A percentile compares a stretch with the other conserved stretches of the same genome.
Conservation (phyloP, 305 asterid genomes). For the Solanum chacoense region DNA sequence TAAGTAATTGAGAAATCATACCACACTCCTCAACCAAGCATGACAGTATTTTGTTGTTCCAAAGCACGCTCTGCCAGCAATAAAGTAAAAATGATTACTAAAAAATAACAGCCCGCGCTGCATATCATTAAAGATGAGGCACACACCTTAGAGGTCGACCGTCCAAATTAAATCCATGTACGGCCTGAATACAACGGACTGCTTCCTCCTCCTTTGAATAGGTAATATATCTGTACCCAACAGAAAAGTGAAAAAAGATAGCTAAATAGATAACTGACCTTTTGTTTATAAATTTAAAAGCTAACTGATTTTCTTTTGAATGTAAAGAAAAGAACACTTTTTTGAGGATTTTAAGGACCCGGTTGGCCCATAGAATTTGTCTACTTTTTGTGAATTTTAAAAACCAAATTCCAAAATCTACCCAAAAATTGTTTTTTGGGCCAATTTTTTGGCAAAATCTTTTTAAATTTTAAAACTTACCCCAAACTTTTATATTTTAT, state of each 20-base stretch:
- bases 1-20: slow-evolving; percentile 21
- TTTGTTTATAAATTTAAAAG: background rate
- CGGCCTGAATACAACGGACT: slow-evolving; percentile 84
- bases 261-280: background rate
- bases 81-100: slow-evolving; percentile 13
- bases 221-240: slow-evolving; percentile 66
- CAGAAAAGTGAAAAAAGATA: background rate
- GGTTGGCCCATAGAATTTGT: background rate
- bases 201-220: slow-evolving; percentile 93
- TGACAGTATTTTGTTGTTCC: slow-evolving; percentile 99
- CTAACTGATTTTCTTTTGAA: background rate
- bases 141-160: slow-evolving; percentile 71
- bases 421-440: background rate
- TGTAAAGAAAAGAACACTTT: background rate
- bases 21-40: slow-evolving; percentile 97
- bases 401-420: background rate
- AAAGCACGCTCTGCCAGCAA: slow-evolving; percentile 82
- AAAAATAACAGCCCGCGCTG: background rate
- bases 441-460: background rate
- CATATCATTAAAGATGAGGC: slow-evolving; percentile 4
- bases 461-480: background rate
- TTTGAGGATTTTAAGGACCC: background rate
- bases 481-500: background rate
- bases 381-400: background rate
- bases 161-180: slow-evolving; percentile 80